phyloP scores from a whole-genome alignment of 805 yeast species.

The Gaillardinia entomophila region DNA sequence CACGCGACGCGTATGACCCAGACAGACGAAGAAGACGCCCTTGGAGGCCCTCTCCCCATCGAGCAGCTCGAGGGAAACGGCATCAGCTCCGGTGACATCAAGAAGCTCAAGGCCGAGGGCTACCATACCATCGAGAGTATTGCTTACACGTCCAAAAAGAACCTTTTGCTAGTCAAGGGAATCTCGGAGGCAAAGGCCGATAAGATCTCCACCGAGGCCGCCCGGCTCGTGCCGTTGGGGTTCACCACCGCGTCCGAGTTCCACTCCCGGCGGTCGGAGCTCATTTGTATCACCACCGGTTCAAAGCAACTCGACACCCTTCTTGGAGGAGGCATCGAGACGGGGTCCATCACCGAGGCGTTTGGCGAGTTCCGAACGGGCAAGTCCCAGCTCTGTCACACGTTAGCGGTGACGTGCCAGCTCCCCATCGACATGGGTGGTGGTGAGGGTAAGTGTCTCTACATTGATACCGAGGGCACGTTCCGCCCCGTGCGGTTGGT shows the following conservation, averaged over 20 bases:
- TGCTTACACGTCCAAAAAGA: constrained; percentile 88
- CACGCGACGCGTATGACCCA: no score
- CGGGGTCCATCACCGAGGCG: constrained; percentile 93
- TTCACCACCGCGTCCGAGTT: constrained; percentile 96
- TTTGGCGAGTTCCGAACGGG: constrained; percentile 98
- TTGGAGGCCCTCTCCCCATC: constrained; percentile 53
- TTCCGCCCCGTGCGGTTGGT: constrained; percentile 88
- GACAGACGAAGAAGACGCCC: constrained; percentile 44
- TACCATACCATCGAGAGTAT: constrained; percentile 86
- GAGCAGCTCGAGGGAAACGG: constrained; percentile 74
- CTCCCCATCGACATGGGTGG: constrained; percentile 96
- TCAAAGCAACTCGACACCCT: constrained; percentile 89
- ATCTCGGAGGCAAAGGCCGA: constrained; percentile 96
- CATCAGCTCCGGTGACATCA: constrained; percentile 70
- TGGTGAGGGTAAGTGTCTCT: constrained; percentile 95
- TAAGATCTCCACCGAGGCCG: constrained; percentile 72
- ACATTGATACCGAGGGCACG: constrained; percentile 96
- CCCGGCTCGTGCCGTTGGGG: constrained; percentile 88
- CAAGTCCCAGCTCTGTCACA: constrained; percentile 94
- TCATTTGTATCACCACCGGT: constrained; percentile 92
- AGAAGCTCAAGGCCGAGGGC: constrained; percentile 77
- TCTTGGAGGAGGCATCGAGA: constrained; percentile 94
- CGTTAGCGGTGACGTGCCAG: constrained; percentile 94
- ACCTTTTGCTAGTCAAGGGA: constrained; percentile 74
- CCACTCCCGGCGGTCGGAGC: constrained; percentile 81